A percentile compares a stretch with the other conserved stretches of the same genome.
Conservation (phyloP, 176 grass and related monocot species). For the Thinopyrum elongatum region DNA sequence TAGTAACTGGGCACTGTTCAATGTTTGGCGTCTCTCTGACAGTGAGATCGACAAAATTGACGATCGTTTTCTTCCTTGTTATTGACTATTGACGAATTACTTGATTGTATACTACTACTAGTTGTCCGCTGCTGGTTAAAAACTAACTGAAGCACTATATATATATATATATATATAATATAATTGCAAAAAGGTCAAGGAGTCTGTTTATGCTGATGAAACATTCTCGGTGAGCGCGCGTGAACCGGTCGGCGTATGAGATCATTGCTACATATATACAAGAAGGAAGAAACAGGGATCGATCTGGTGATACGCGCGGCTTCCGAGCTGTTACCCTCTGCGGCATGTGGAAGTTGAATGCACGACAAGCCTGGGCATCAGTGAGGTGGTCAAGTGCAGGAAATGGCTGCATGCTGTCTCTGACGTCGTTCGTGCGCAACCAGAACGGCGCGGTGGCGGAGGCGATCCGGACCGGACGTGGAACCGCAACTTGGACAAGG, state of each 20-base stretch:
- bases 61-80: constrained; percentile 45
- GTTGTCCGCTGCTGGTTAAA: too few species aligned
- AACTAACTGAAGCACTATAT: too few species aligned
- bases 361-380: constrained; percentile 78
- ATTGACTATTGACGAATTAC: too few species aligned
- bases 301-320: constrained; percentile 88
- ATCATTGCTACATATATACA: constrained; percentile 96
- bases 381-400: constrained; percentile 81
- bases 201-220: constrained; percentile 61
- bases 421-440: constrained; percentile 78
- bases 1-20: constrained; percentile 71
- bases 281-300: constrained; percentile 96
- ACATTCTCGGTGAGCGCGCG: constrained; percentile 86
- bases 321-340: constrained; percentile 81
- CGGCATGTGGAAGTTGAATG: constrained; percentile 93
- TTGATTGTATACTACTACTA: too few species aligned
- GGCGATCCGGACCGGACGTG: constrained; percentile 76
- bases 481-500: constrained; percentile 96
- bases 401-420: constrained; percentile 94
- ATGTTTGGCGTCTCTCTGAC: constrained; percentile 67
- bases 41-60: constrained; percentile 67
- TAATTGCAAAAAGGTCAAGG: constrained; percentile 70
- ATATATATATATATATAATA: too few species aligned
- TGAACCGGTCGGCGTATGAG: constrained; percentile 74
- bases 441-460: constrained; percentile 92